Evolutionary conservation across 202 grass and related monocot genomes (phyloP).

Genomic region (Eragrostis tef): DNA sequence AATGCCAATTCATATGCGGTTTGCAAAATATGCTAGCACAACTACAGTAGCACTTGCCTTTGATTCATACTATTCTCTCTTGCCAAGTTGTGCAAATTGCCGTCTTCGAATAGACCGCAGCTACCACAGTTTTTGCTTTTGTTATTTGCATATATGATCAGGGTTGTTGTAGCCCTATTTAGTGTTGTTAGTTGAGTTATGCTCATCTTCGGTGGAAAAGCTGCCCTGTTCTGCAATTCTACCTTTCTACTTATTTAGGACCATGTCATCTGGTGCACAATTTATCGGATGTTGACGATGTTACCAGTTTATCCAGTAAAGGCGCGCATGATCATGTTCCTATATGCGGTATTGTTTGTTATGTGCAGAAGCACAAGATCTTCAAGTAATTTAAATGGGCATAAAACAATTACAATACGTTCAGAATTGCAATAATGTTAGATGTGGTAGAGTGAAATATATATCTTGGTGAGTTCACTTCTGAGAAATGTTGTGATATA

Average conservation of each 20-base stretch:
- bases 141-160: neutral
- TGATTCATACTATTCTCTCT: neutral
- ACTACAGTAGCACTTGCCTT: too few species aligned
- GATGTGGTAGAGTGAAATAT: neutral
- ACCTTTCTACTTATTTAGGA: neutral
- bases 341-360: neutral
- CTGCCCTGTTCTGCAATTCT: neutral
- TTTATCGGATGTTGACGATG: neutral
- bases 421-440: neutral
- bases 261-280: neutral
- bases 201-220: neutral
- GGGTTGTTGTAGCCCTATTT: too few species aligned
- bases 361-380: neutral
- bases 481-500: slow-evolving; percentile 12
- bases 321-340: neutral
- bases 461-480: neutral
- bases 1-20: neutral
- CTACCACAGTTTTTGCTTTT: neutral
- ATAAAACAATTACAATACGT: neutral
- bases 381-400: neutral
- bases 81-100: neutral
- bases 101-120: neutral
- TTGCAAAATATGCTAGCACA: neutral
- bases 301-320: neutral
- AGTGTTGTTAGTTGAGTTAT: neutral